These are phyloP conservation scores for Sporisorium reilianum DNA, from an alignment of 1,284 basidiomycete genomes.

Conservation along the genomic window DNA sequence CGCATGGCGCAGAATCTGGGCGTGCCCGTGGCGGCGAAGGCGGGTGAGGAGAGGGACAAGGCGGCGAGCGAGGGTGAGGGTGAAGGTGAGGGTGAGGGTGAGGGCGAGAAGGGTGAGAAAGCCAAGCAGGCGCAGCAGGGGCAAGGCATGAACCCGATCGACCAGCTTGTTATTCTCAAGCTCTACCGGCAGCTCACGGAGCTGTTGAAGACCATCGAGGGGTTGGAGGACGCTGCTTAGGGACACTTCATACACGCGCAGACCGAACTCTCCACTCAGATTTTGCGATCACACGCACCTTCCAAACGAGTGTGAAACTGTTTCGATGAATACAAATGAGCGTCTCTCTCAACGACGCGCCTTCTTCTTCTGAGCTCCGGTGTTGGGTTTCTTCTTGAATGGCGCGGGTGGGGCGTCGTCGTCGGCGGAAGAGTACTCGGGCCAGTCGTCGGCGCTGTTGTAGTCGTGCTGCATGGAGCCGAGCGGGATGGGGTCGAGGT, in stretches of 20 bases:
- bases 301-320: no score
- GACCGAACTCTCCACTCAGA: not conserved
- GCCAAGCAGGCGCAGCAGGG: not conserved
- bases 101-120: not conserved
- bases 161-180: slow-evolving; percentile 65
- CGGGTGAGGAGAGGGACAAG: not conserved
- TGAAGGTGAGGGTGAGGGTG: not conserved
- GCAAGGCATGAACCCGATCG: slow-evolving; percentile 59
- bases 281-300: no score
- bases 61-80: not conserved
- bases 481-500: slow-evolving; percentile 59
- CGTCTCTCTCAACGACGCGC: slow-evolving; percentile 19
- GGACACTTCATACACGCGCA: not conserved
- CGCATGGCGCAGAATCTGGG: slow-evolving; percentile 44
- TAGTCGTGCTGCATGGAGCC: slow-evolving; percentile 52
- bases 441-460: slow-evolving; percentile 39
- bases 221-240: slow-evolving; percentile 48
- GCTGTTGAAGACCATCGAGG: slow-evolving; percentile 61
- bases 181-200: slow-evolving; percentile 63
- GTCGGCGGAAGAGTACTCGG: slow-evolving; percentile 32
- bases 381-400: not conserved
- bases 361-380: slow-evolving; percentile 6
- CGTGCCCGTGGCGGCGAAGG: not conserved
- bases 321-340: no score
- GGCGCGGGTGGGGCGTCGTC: slow-evolving; percentile 16